phyloP scores from a whole-genome alignment of 139 green algal species.

The Pleodorina starrii region DNA sequence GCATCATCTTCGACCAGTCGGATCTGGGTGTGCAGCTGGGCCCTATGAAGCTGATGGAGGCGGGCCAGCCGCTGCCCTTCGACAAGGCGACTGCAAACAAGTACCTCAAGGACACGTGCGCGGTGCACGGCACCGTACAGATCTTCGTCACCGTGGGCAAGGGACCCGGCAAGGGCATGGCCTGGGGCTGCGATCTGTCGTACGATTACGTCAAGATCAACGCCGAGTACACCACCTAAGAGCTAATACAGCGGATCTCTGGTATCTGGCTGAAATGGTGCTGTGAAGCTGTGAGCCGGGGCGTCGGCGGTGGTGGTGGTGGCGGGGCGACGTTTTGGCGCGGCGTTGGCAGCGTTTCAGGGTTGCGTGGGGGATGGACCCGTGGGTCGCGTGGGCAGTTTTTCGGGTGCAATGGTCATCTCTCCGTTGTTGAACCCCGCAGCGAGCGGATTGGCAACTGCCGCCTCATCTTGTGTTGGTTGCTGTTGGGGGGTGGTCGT shows the following conservation, averaged over 20 bases:
- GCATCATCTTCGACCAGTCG: conserved; percentile 89
- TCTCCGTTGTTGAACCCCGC: no score
- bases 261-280: neutral
- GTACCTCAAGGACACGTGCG: conserved; percentile 91
- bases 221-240: conserved; percentile 64
- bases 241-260: no score
- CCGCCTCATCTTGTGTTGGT: no score
- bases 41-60: conserved; percentile 90
- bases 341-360: no score
- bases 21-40: conserved; percentile 90
- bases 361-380: no score
- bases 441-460: no score
- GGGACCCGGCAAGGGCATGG: conserved; percentile 77
- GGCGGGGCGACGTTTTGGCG: no score
- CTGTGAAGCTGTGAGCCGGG: no score
- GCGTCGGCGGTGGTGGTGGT: no score
- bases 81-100: conserved; percentile 87
- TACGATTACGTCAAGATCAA: conserved; percentile 99
- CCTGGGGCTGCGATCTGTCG: conserved; percentile 92
- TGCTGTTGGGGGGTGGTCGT: no score
- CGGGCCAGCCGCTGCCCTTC: conserved; percentile 94
- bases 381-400: no score
- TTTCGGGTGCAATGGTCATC: no score
- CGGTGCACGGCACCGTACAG: conserved; percentile 89
- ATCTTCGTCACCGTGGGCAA: conserved; percentile 71